Conservation (phyloP, 148 eudicot genomes). For the Chenopodium berlandieri region DNA sequence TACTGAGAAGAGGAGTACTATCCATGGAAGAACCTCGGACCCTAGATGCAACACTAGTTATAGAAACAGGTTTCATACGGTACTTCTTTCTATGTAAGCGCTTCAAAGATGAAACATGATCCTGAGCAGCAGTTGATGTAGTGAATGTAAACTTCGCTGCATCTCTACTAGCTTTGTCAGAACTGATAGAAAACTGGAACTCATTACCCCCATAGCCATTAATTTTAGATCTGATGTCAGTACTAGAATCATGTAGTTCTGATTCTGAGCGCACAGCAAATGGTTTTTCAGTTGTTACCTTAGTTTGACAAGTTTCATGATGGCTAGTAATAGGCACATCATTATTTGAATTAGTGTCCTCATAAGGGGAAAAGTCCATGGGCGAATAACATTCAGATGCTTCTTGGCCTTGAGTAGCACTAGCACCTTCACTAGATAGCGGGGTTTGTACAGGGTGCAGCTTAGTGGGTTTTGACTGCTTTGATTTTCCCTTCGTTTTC, state of each 20-base stretch:
- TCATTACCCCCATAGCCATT: constrained; percentile 24
- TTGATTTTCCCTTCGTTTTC: constrained; percentile 48
- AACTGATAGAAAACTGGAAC: constrained; percentile 23
- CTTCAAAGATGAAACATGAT: constrained; percentile 36
- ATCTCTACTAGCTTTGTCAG: constrained; percentile 21
- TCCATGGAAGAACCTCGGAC: constrained; percentile 28
- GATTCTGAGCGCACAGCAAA: constrained; percentile 22
- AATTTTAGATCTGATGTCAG: constrained; percentile 21
- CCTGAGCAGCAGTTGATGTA: constrained; percentile 41
- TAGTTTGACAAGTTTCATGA: constrained; percentile 25
- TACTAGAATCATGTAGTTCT: constrained; percentile 28
- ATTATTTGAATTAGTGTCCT: constrained; percentile 27
- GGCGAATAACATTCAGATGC: constrained; percentile 71
- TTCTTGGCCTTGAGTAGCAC: constrained; percentile 33
- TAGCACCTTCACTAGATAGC: constrained; percentile 31
- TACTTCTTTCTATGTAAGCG: constrained; percentile 60
- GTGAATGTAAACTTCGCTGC: constrained; percentile 37
- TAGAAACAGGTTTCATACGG: constrained; percentile 45
- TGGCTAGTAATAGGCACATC: constrained; percentile 29
- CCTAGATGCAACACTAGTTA: constrained; percentile 27
- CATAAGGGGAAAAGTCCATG: constrained; percentile 93
- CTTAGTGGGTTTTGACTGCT: constrained; percentile 33
- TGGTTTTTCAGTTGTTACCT: constrained; percentile 21
- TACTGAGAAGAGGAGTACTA: constrained; percentile 24
- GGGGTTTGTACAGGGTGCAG: constrained; percentile 32